Evolutionary conservation across 805 yeast species (phyloP).

Genomic region (Barnettozyma sp.): DNA sequence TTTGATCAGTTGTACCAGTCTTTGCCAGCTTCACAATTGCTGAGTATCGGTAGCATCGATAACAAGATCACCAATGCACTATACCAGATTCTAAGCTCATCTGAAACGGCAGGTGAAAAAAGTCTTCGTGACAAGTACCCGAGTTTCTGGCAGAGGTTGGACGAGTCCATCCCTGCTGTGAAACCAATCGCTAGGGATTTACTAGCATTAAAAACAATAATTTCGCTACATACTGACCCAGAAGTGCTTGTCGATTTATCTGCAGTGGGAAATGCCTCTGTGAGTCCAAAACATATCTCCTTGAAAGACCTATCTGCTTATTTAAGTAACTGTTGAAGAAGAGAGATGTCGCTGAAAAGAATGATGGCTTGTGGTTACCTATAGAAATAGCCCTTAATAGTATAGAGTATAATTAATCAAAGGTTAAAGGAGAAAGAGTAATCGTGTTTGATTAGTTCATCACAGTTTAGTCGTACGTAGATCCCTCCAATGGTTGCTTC

Average conservation of each 20-base stretch:
- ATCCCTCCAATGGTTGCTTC: conserved; percentile 88
- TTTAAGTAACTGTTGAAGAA: too few relatives aligned
- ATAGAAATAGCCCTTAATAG: too few relatives aligned
- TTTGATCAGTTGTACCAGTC: conserved; percentile 14
- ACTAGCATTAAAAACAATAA: conserved; percentile 14
- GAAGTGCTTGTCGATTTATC: conserved; percentile 7
- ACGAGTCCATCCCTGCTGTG: conserved; percentile 9
- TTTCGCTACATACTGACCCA: conserved; percentile 8
- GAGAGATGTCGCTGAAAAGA: too few relatives aligned
- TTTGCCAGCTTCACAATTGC: conserved; percentile 14
- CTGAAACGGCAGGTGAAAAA: conserved; percentile 12
- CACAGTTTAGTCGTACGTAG: too few relatives aligned
- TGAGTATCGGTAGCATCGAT: conserved; percentile 10
- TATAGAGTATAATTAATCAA: too few relatives aligned
- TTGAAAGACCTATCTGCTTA: conserved; percentile 4
- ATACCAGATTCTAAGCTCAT: conserved; percentile 7
- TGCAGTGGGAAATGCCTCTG: conserved; percentile 5
- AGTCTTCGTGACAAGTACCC: conserved; percentile 15
- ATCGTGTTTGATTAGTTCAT: too few relatives aligned
- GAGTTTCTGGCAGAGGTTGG: conserved; percentile 16
- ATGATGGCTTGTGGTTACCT: too few relatives aligned
- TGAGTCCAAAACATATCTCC: conserved; percentile 3
- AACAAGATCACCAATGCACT: conserved; percentile 12
- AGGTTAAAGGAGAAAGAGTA: too few relatives aligned
- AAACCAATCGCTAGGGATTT: conserved; percentile 13